Evolutionary conservation across 257 asterid species (phyloP), one percentile per base, ranked within the genome.

Genomic region (Solanum sparsipilum): DNA sequence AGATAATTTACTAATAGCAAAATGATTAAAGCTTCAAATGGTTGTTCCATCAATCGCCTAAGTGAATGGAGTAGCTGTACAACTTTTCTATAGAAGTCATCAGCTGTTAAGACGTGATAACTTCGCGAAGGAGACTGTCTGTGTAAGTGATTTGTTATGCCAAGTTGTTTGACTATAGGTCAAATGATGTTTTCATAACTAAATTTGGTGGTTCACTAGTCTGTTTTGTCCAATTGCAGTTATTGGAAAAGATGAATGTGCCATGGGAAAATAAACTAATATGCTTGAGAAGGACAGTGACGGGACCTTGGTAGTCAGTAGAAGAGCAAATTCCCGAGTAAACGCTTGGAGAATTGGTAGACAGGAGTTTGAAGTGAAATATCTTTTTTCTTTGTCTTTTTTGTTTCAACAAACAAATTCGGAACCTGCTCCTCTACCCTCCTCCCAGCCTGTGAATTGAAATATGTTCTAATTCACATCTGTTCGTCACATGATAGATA

Each of bases 261-360:
- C 91, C 90, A 21, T 82, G 65, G 83, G 89, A 85, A 29, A 88
- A 63, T 38, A 88, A 91, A 73, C 67, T 86, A 56, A 83, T 60
- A 88, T 88, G 76, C 76, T 84, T 91, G 88, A 86, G 92, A 86
- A 90, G 93, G 84, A 91, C 92, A 4, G 71, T 86, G 63, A 90
- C 91, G 1, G 93, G 93, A 86, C 93, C 93, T 16, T 90, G 91
- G 93, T 91, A 90, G 90, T 87, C 73, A 44, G 84, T 46, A 73
- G 84, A 81, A 75, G 32, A 27, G 38, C 18, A 27, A 81, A 81
- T 81, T 27, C 67, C 85, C 1, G 27, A 27, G 67, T 46, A 7
- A 56, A 78, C 34, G 15, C 25, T 76, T 11, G 63, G 84, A 41
- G 36, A 78, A 41, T 41, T 41, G 63, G 84, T 41, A 41, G 67